These are phyloP conservation scores for Sarocladium kiliense DNA, from an alignment of 2,329 filamentous ascomycete genomes.

Conservation along the genomic window DNA sequence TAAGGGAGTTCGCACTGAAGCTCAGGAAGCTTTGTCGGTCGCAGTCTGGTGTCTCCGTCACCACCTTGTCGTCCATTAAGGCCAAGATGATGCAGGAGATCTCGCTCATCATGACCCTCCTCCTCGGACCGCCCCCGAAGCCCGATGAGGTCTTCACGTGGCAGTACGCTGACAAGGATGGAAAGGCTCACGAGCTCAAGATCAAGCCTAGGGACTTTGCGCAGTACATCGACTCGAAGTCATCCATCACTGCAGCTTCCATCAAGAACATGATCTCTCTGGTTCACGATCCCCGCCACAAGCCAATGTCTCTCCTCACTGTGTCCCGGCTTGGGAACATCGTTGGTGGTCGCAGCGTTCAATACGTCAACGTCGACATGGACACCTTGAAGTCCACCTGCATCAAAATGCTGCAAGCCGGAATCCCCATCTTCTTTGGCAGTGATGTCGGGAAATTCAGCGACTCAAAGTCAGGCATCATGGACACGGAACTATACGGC, in stretches of 20 bases:
- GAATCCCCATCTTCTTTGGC: constrained; percentile 82
- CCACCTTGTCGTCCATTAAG: constrained; percentile 49
- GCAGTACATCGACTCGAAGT: constrained; percentile 52
- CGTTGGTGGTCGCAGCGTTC: constrained; percentile 68
- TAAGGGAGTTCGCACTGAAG: constrained; percentile 76
- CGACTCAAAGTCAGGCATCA: constrained; percentile 62
- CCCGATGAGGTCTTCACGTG: constrained; percentile 68
- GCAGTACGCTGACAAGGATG: constrained; percentile 69
- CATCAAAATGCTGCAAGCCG: constrained; percentile 71
- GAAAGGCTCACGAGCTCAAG: constrained; percentile 56
- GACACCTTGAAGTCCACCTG: constrained; percentile 64
- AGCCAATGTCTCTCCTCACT: constrained; percentile 65
- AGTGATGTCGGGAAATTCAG: constrained; percentile 82
- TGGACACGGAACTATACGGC: constrained; percentile 73
- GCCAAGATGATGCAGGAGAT: constrained; percentile 74
- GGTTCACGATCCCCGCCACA: constrained; percentile 79
- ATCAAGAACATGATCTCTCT: constrained; percentile 72
- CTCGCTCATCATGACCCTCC: constrained; percentile 74
- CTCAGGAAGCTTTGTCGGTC: constrained; percentile 53
- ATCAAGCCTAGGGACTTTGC: constrained; percentile 69
- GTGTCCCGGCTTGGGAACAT: constrained; percentile 79
- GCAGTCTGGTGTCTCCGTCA: constrained; percentile 25
- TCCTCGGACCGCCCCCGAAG: constrained; percentile 72
- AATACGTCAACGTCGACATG: constrained; percentile 81
- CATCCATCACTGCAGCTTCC: constrained; percentile 46